Evolutionary conservation across 2,329 filamentous ascomycete genomes (phyloP).

Genomic region (Sporothrix sp.): DNA sequence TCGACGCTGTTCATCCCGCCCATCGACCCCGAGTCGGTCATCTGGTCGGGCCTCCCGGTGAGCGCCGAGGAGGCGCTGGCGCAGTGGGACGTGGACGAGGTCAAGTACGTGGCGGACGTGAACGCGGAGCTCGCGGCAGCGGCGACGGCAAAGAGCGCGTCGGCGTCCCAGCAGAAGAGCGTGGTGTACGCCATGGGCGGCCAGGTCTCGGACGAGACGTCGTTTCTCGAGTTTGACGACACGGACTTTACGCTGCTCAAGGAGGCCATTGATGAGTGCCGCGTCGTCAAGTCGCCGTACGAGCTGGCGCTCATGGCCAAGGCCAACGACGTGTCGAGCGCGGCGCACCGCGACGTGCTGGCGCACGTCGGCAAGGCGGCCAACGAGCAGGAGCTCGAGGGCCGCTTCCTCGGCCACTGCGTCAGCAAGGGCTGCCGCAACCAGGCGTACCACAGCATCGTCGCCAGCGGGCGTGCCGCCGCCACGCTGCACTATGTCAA

Average conservation of each 20-base stretch:
- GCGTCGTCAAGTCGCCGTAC: slow-evolving; percentile 64
- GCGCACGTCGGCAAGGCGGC: slow-evolving; percentile 50
- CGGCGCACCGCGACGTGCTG: slow-evolving; percentile 55
- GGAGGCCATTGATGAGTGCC: slow-evolving; percentile 56
- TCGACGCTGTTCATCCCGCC: slow-evolving; percentile 87
- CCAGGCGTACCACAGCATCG: slow-evolving; percentile 81
- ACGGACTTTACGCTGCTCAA: slow-evolving; percentile 50
- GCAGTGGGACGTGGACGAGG: slow-evolving; percentile 73
- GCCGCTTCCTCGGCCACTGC: slow-evolving; percentile 66
- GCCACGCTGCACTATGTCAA: slow-evolving; percentile 82
- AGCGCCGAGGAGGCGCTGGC: slow-evolving; percentile 63
- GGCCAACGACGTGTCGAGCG: slow-evolving; percentile 60
- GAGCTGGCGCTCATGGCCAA: slow-evolving; percentile 64
- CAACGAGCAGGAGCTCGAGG: slow-evolving; percentile 79
- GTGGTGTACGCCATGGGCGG: slow-evolving; percentile 64
- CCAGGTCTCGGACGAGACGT: slow-evolving; percentile 63
- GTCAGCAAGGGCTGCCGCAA: slow-evolving; percentile 66
- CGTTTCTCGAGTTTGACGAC: slow-evolving; percentile 59
- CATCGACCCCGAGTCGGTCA: slow-evolving; percentile 75
- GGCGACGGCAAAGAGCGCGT: slow-evolving; percentile 29
- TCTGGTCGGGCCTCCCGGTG: slow-evolving; percentile 86
- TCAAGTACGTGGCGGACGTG: slow-evolving; percentile 61
- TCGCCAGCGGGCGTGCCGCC: slow-evolving; percentile 68
- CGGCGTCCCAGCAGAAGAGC: slow-evolving; percentile 20
- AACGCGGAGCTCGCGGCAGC: slow-evolving; percentile 58